Conservation (phyloP, 2,329 filamentous ascomycete species). For the Pseudogymnoascus sp. region DNA sequence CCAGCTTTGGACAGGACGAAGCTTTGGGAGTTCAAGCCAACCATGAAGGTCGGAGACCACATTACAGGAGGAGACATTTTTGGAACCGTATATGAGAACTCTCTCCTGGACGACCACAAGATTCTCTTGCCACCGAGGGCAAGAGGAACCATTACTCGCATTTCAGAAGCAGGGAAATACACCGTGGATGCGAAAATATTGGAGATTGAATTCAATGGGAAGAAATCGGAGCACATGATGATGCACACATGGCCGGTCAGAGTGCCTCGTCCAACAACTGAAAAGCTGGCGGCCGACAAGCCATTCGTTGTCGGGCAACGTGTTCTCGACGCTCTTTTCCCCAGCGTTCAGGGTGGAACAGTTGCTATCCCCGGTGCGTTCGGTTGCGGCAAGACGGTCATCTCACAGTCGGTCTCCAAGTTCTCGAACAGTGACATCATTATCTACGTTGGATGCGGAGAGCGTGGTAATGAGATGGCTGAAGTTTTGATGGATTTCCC, state of each 20-base stretch:
- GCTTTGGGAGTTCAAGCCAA: constrained; percentile 94
- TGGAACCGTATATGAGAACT: constrained; percentile 93
- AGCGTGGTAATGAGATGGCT: constrained; percentile 98
- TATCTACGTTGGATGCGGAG: constrained; percentile 86
- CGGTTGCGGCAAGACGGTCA: constrained; percentile 98
- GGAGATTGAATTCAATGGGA: constrained; percentile 94
- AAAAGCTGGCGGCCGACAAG: constrained; percentile 82
- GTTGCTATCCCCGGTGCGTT: constrained; percentile 98
- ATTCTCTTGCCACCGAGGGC: constrained; percentile 87
- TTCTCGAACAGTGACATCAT: constrained; percentile 99
- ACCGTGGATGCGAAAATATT: constrained; percentile 91
- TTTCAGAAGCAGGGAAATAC: constrained; percentile 83
- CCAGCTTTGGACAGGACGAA: constrained; percentile 83
- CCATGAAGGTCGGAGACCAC: constrained; percentile 91
- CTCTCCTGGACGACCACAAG: constrained; percentile 85
- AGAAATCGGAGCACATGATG: constrained; percentile 91
- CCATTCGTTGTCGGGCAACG: constrained; percentile 96
- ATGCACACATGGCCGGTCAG: constrained; percentile 99
- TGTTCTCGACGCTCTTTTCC: constrained; percentile 93
- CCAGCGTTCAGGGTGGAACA: constrained; percentile 91
- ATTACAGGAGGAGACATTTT: constrained; percentile 95
- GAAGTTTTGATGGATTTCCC: constrained; percentile 99
- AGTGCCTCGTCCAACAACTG: constrained; percentile 83
- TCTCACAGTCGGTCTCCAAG: constrained; percentile 96
- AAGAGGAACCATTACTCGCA: constrained; percentile 84